Conservation (phyloP, 2,329 filamentous ascomycete genomes). For the Aureobasidium uvarum region DNA sequence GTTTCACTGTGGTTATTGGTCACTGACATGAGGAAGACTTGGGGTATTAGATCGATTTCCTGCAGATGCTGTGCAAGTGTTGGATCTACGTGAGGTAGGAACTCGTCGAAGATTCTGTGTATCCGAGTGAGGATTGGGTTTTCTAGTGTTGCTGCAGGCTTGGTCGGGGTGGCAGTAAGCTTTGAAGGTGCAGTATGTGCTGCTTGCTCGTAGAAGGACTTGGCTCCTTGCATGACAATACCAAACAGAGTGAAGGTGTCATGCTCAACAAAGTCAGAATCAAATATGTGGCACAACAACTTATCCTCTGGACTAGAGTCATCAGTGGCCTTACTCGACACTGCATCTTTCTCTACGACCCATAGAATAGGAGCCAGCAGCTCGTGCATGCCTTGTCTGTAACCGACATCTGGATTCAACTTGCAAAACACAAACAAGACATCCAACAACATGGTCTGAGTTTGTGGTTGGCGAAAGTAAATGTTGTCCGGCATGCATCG, state of each 20-base stretch:
- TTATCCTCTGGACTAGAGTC: constrained; percentile 44
- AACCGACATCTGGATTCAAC: constrained; percentile 79
- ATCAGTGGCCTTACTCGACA: constrained; percentile 40
- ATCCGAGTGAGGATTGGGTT: constrained; percentile 82
- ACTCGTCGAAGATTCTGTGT: constrained; percentile 79
- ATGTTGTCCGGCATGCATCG: constrained; percentile 84
- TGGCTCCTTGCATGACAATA: constrained; percentile 81
- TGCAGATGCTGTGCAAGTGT: constrained; percentile 77
- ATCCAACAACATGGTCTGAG: constrained; percentile 79
- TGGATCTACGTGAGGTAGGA: constrained; percentile 75
- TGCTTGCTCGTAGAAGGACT: constrained; percentile 78
- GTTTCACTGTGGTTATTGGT: not conserved
- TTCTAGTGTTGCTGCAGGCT: constrained; percentile 42
- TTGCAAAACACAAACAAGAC: constrained; percentile 95
- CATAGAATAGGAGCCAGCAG: constrained; percentile 85
- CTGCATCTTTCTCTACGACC: constrained; percentile 77
- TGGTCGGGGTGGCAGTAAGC: constrained; percentile 42
- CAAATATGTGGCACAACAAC: constrained; percentile 64
- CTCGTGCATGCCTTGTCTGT: constrained; percentile 99
- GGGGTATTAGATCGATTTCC: constrained; percentile 84
- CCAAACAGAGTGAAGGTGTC: constrained; percentile 86
- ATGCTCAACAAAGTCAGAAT: constrained; percentile 76
- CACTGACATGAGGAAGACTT: constrained; percentile 87
- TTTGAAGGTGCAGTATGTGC: constrained; percentile 30
- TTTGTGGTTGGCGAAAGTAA: constrained; percentile 77